phyloP scores from a whole-genome alignment of 805 yeast species.

The Yamadazyma takamatsuzukensis region DNA sequence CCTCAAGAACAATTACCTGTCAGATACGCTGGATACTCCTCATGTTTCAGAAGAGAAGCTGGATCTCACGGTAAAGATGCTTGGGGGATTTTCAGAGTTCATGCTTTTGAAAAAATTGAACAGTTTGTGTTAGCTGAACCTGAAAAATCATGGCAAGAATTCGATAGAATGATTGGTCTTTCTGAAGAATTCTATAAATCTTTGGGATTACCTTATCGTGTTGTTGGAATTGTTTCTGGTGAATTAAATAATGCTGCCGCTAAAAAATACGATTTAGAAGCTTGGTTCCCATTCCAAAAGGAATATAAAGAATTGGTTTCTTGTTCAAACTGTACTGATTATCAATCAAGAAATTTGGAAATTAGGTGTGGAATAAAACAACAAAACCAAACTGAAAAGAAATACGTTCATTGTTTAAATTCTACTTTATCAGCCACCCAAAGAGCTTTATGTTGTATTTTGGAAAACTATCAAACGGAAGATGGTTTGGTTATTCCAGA shows the following conservation, averaged over 20 bases:
- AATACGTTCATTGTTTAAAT: constrained; percentile 97
- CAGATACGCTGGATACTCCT: constrained; percentile 95
- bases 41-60: constrained; percentile 99
- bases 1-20: constrained; percentile 96
- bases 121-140: constrained; percentile 96
- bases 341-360: constrained; percentile 97
- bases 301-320: constrained; percentile 98
- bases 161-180: constrained; percentile 87
- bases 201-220: constrained; percentile 90
- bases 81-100: constrained; percentile 99
- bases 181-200: constrained; percentile 93
- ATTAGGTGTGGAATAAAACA: constrained; percentile 98
- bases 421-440: constrained; percentile 97
- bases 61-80: constrained; percentile 99
- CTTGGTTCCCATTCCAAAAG: constrained; percentile 99
- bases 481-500: constrained; percentile 93
- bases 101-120: constrained; percentile 96
- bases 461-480: constrained; percentile 97
- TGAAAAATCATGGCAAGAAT: constrained; percentile 96
- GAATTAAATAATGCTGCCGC: constrained; percentile 99
- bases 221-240: constrained; percentile 97
- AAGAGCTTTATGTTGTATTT: constrained; percentile 95
- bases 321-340: constrained; percentile 98
- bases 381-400: constrained; percentile 92
- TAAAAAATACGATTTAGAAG: constrained; percentile 97